Evolutionary conservation across 805 yeast genomes (phyloP), one percentile per base, ranked within the genome.

Genomic region (Candida awuae): DNA sequence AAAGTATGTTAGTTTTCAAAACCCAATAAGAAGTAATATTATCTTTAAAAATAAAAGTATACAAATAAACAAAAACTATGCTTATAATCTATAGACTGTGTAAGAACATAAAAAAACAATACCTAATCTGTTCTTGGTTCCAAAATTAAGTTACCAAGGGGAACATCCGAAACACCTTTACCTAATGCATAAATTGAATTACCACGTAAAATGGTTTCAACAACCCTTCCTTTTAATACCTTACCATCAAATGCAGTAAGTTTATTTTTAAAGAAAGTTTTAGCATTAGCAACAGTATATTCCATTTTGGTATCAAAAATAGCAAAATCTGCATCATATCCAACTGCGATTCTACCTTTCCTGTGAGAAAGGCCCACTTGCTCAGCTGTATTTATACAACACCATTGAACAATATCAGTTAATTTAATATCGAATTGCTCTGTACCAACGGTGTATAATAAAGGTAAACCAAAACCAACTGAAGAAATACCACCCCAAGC

Each of bases 401-500:
- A 81, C 96, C 96, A 87, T 47, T 65, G 65, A 14, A 77, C 75
- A 33, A 88, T 80, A 43, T 86, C 87, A 3, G 62, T 50, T 44
- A 77, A 59, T 5, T 48, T 34, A 22, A 55, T 40, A 25, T 35
- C 46, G 37, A 52, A 54, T 6, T 48, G 44, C 50, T 71, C 71
- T 34, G 67, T 48, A 9, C 84, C 87, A 51, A 81, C 86, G 1
- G 95, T 84, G 70, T 75, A 81, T 37, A 88, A 60, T 29, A 87
- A 71, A 0, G 94, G 84, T 34, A 88, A 67, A 0, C 97, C 97
- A 29, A 90, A 73, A 0, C 97, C 97, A 23, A 88, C 94, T 1
- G 95, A 84, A 2, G 95, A 71, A 29, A 88, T 86, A 8, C 97
- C 97, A 26, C 97, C 97, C 97, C 97, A 88, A 2, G 97, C 94